Conservation (phyloP, 768 basidiomycete genomes). For the Boletus fagicola region DNA sequence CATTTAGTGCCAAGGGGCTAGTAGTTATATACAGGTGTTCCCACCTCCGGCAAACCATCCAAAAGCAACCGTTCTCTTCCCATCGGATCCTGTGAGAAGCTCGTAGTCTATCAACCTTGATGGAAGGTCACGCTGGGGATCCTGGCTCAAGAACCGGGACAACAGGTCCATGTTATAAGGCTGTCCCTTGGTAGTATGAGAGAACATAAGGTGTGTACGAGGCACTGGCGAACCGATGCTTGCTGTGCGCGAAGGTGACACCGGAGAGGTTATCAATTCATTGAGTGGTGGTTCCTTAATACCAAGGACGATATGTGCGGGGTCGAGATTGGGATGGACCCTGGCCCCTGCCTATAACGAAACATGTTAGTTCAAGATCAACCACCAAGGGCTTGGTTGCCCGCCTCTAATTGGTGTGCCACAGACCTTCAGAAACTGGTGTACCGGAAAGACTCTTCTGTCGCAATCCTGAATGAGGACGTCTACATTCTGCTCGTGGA, state of each 20-base stretch:
- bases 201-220: conserved; percentile 88
- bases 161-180: conserved; percentile 81
- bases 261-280: conserved; percentile 52
- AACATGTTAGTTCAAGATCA: neutral
- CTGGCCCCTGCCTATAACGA: conserved; percentile 70
- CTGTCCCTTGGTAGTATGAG: conserved; percentile 87
- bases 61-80: conserved; percentile 83
- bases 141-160: conserved; percentile 51
- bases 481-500: conserved; percentile 51
- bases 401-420: neutral
- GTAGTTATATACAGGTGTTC: conserved; percentile 13
- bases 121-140: conserved; percentile 21
- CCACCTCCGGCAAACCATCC: conserved; percentile 90
- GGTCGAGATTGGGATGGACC: conserved; percentile 51
- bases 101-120: conserved; percentile 83
- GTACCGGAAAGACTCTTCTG: conserved; percentile 65
- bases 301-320: conserved; percentile 76
- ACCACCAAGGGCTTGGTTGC: neutral
- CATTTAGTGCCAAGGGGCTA: neutral
- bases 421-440: conserved; percentile 65
- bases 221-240: conserved; percentile 29
- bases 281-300: conserved; percentile 83
- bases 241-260: conserved; percentile 27
- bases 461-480: conserved; percentile 79
- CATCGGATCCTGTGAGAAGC: conserved; percentile 58